Evolutionary conservation across 1,139 yeast species (phyloP), one percentile per base, ranked within the genome.

Genomic region (Kluyveromyces marxianus): DNA sequence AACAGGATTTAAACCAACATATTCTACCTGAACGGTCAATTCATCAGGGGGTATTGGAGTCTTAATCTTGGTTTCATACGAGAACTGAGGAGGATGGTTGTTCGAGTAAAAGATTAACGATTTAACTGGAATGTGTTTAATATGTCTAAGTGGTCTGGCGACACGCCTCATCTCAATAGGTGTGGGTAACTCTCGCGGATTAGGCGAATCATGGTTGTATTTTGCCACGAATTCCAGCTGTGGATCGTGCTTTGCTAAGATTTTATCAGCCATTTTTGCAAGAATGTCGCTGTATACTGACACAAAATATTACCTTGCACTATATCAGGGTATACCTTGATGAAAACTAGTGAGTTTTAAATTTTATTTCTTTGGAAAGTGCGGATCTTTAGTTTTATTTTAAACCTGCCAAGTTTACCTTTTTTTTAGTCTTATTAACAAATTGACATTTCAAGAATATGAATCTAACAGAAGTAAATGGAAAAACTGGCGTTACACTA

Each of bases 1-100:
- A 39, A 83, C 71, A 0, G 95, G 94, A 56, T 84, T 86, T 44
- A 83, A 66, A 0, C 83, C 75, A 1, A 80, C 81, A 14, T 78
- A 72, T 36, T 68, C 69, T 26, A 83, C 77, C 55, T 81, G 77
- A 28, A 87, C 71, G 25, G 85, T 70, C 5, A 83, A 60, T 47
- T 77, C 71, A 47, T 71, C 66, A 8, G 69, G 62, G 21, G 66
- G 60, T 36, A 76, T 61, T 4, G 79, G 76, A 41, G 54, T 66
- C 57, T 57, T 67, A 55, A 67, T 66, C 54, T 58, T 66, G 40
- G 57, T 58, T 45, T 62, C 75, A 48, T 73, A 73, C 0, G 71
- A 64, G 49, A 69, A 69, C 56, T 57, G 60, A 26, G 68, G 61
- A 14, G 70, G 68, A 25, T 64, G 63, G 45, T 62, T 53, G 43